Evolutionary conservation across 805 yeast species (phyloP).

Genomic region (Isabelozyma pseudorhagii): DNA sequence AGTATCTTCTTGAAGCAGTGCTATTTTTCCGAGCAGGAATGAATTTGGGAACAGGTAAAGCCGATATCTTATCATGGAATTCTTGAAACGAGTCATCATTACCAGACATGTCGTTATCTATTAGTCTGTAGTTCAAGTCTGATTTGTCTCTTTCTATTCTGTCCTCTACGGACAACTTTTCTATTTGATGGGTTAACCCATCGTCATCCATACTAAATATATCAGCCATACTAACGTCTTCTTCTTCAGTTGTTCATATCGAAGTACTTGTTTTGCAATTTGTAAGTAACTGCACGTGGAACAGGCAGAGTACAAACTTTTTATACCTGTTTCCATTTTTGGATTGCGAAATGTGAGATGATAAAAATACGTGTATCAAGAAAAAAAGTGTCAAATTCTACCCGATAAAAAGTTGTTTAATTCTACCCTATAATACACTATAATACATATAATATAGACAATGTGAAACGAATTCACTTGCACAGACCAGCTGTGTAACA

Average conservation of each 20-base stretch:
- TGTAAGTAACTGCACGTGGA: not conserved
- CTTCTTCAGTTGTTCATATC: not conserved
- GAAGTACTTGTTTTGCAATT: not conserved
- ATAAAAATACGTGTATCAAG: no score
- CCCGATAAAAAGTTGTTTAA: not conserved
- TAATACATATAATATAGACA: not conserved
- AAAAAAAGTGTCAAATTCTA: no score
- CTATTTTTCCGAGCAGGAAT: constrained; percentile 15
- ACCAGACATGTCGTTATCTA: constrained; percentile 10
- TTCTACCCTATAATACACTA: no score
- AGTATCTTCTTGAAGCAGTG: constrained; percentile 14
- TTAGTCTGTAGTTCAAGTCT: constrained; percentile 23
- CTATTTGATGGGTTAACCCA: not conserved
- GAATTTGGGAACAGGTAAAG: constrained; percentile 13
- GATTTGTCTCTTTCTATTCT: not conserved
- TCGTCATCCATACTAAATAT: constrained; percentile 34
- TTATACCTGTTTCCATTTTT: not conserved
- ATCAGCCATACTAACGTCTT: constrained; percentile 22
- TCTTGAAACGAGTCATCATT: constrained; percentile 7
- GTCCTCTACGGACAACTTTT: not conserved
- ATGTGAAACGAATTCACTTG: not conserved
- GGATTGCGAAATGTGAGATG: not conserved
- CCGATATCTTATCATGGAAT: constrained; percentile 9
- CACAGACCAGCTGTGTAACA: not conserved
- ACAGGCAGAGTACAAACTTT: not conserved